Base-by-base conservation (phyloP, 2,329 filamentous ascomycete species). In the Rosellinia necatrix region DNA sequence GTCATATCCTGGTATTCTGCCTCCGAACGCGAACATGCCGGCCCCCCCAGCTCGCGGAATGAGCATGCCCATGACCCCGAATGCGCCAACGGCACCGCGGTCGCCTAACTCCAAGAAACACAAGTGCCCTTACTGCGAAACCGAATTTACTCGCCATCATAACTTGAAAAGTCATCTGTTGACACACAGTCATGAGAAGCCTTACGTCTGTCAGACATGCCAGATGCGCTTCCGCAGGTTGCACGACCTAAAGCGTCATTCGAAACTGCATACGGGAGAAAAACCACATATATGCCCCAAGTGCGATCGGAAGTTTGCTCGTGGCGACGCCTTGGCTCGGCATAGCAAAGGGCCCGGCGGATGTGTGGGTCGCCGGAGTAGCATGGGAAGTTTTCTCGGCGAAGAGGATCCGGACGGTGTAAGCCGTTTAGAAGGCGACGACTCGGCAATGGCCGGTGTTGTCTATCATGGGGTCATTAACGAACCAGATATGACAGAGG, bases 131-230 rank as follows among this genome's bases (percentile, higher is more conserved):
- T 96, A 96, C 72, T 99, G 94, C 79, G 86, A 91, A 34, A 97
- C 94, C 4, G 94, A 96, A 68, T 99, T 99, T 66, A 99, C 94
- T 24, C 86, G 94, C 40, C 94, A 97, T 71, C 94, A 97, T 72
- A 97, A 99, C 68, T 83, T 97, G 24, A 99, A 97, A 76, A 97
- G 92, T 65, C 94, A 99, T 76, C 82, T 99, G 54, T 84, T 99
- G 70, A 97, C 94, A 0, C 94, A 97, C 74, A 97, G 92, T 68
- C 93, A 99, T 78, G 94, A 99, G 74, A 99, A 99, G 75, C 94
- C 94, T 0, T 99, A 94, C 70, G 85, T 94, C 24, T 99, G 94
- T 71, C 87, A 91, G 60, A 91, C 90, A n/a, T 99, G 94, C 72
- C 85, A 93, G 66, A 90, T 94, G 73, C 87, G 93, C 49, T 99